Conservation (phyloP, 2,329 filamentous ascomycete genomes). For the Raffaelea albimanens region DNA sequence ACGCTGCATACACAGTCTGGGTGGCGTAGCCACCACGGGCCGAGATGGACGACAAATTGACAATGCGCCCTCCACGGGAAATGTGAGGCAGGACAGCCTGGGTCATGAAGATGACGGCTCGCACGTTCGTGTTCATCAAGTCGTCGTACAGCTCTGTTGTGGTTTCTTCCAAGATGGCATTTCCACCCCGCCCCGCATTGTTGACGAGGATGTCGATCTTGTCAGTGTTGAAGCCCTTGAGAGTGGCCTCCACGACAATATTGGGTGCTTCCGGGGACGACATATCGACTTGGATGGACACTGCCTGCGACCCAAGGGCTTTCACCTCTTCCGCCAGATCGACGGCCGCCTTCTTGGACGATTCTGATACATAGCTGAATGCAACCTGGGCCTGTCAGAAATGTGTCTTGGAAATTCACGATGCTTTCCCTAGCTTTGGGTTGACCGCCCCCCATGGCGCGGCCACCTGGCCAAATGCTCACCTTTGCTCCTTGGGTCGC, state of each 20-base stretch:
- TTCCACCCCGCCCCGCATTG: background rate
- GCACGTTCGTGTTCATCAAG: slow-evolving; percentile 48
- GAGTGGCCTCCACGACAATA: background rate
- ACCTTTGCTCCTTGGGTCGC: background rate
- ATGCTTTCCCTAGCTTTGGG: no score
- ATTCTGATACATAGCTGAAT: background rate
- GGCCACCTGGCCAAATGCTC: background rate
- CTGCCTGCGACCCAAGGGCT: background rate
- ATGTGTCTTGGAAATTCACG: no score
- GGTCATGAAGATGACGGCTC: slow-evolving; percentile 40
- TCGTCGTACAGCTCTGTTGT: slow-evolving; percentile 3
- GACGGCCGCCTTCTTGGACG: background rate
- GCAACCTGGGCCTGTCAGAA: background rate
- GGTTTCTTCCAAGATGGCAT: background rate
- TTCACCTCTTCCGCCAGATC: background rate
- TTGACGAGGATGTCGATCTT: background rate
- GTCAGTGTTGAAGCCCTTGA: background rate
- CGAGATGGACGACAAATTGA: slow-evolving; percentile 49
- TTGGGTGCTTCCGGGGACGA: background rate
- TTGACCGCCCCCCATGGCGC: no score
- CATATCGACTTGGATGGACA: background rate
- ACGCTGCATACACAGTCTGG: background rate
- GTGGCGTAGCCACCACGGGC: slow-evolving; percentile 20
- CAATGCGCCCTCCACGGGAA: slow-evolving; percentile 32
- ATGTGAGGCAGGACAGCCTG: slow-evolving; percentile 44